phyloP scores from a whole-genome alignment of 345 rosid species.

The Euphorbia lathyris region DNA sequence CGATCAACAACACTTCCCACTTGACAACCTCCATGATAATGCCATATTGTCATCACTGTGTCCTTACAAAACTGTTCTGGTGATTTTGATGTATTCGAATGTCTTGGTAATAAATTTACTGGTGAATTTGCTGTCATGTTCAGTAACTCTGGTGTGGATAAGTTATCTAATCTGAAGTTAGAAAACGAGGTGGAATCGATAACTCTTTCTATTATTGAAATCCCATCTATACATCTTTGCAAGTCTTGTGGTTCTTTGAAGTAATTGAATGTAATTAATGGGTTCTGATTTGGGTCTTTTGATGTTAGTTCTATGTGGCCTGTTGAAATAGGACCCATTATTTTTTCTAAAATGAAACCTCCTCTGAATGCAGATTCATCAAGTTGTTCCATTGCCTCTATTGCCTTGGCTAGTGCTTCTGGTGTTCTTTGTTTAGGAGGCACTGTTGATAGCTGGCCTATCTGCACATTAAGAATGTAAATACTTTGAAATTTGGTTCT shows the following conservation, averaged over 20 bases:
- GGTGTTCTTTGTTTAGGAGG: conserved; percentile 42
- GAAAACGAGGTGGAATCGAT: conserved; percentile 23
- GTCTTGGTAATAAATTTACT: conserved; percentile 23
- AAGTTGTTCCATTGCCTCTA: conserved; percentile 23
- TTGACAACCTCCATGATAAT: conserved; percentile 35
- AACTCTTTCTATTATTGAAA: conserved; percentile 17
- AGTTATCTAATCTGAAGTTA: conserved; percentile 2
- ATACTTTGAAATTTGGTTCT: no score
- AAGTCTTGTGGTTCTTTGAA: conserved; percentile 23
- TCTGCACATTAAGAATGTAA: conserved; percentile 11
- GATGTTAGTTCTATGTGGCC: conserved; percentile 26
- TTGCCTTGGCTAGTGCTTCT: conserved; percentile 32
- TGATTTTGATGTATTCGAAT: conserved; percentile 13
- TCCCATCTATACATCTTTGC: conserved; percentile 22
- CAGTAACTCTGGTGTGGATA: conserved; percentile 15
- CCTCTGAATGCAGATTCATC: conserved; percentile 21
- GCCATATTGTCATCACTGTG: conserved; percentile 35
- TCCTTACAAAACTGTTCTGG: conserved; percentile 27
- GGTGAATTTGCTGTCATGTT: conserved; percentile 27
- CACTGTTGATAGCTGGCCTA: conserved; percentile 36
- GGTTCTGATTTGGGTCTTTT: conserved; percentile 19
- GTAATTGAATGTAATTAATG: conserved; percentile 31
- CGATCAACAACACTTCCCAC: conserved; percentile 25
- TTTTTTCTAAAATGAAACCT: conserved; percentile 27
- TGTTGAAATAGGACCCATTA: conserved; percentile 25